Evolutionary conservation across 1,284 basidiomycete species (phyloP).

Genomic region (Inonotus obliquus): DNA sequence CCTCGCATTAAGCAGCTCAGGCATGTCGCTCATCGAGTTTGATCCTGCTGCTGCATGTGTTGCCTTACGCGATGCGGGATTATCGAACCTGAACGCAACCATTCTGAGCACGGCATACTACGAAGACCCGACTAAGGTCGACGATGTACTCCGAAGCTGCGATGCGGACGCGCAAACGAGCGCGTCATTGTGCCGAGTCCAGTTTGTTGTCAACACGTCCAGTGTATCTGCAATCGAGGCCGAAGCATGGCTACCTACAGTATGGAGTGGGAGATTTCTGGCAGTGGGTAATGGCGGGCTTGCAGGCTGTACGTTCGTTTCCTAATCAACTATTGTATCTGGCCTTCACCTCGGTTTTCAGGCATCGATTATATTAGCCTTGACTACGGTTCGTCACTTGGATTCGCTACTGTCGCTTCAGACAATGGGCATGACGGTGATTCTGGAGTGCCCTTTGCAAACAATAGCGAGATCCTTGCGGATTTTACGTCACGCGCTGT

Average conservation of each 20-base stretch:
- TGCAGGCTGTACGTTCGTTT: constrained; percentile 12
- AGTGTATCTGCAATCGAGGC: constrained; percentile 8
- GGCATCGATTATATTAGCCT: constrained; percentile 27
- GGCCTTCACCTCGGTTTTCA: constrained; percentile 8
- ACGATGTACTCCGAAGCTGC: constrained; percentile 1
- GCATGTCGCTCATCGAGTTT: background rate
- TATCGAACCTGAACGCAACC: constrained; percentile 1
- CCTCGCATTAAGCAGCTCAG: background rate
- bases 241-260: constrained; percentile 16
- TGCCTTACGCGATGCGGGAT: background rate
- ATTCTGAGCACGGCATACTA: constrained; percentile 11
- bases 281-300: constrained; percentile 18
- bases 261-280: constrained; percentile 17
- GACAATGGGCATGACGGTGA: constrained; percentile 30
- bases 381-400: constrained; percentile 24
- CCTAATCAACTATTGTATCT: background rate
- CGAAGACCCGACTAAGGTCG: background rate
- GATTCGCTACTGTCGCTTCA: constrained; percentile 26
- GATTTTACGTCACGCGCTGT: constrained; percentile 29
- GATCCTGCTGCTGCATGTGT: constrained; percentile 5
- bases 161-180: background rate
- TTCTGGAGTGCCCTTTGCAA: constrained; percentile 22
- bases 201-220: constrained; percentile 15
- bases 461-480: constrained; percentile 25
- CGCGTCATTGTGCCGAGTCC: constrained; percentile 14